Base-by-base conservation (phyloP, 2,329 filamentous ascomycete species). In the Aspergillus arachidicola region DNA sequence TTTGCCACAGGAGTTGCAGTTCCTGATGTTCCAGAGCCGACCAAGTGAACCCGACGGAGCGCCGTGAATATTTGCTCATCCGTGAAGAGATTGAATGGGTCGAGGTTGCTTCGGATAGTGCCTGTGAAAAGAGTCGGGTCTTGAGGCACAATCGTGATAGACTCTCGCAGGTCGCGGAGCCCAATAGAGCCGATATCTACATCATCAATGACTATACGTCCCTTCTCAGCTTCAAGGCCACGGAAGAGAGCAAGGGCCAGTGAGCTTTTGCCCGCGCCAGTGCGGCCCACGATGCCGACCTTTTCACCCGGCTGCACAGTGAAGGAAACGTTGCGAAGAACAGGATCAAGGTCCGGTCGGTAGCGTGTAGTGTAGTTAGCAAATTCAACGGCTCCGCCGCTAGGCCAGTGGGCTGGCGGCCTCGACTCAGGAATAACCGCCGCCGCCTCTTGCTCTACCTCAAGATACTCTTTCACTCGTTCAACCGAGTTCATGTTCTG, bases 401-500 rank as follows among this genome's bases (percentile, higher is more conserved):
- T 90, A 10, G 95, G 95, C 95, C 95, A 99, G 74, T 91, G 89
- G 5, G 84, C 79, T 0, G 90, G 84, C 7, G 95, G 95, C 32
- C 92, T 86, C 67, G 88, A 91, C 63, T 94, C 88, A 60, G 93
- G 88, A 46, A 96, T 86, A 46, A 96, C 83, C 1, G 91, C 84
- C 0, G 86, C 83, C 1, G 95, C 94, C 80, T 99, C 95, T 76
- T 97, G 94, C 71, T 98, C 94, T 1, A 99, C 91, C 51, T 98
- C 93, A 41, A 98, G 86, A 74, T 98, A 99, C 76, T 99, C 95
- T 81, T 97, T 96, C 74, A 99, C 90, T 73, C 95, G 92, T 80
- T 99, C 95, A 56, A 98, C 94, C 3, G 94, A 94, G 80, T 99
- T 99, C 95, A 99, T 98, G 80, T 97, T 98, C 79, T 99, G 95